Conservation (phyloP, 805 yeast genomes). For the Tetrapisispora phaffii region DNA sequence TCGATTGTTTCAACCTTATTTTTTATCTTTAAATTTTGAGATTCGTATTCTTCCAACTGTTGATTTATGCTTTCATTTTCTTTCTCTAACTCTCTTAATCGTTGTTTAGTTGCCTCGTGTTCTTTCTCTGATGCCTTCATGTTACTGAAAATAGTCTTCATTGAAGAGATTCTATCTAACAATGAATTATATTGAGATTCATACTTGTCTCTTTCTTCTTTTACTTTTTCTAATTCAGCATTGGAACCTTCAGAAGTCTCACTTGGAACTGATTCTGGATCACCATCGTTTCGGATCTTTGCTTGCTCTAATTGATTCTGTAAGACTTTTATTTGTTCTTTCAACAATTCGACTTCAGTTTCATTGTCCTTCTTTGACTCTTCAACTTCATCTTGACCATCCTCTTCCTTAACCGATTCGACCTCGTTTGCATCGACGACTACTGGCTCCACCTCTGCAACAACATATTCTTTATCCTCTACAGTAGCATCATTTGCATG, state of each 20-base stretch:
- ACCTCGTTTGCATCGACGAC: neutral
- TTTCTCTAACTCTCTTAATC: constrained; percentile 39
- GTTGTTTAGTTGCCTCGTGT: constrained; percentile 45
- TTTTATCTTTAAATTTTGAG: constrained; percentile 32
- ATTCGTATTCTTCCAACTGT: constrained; percentile 35
- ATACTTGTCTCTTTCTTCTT: constrained; percentile 46
- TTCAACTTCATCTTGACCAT: constrained; percentile 3
- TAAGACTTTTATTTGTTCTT: constrained; percentile 1
- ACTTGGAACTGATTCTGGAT: neutral
- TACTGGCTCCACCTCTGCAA: neutral
- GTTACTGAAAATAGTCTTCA: constrained; percentile 63
- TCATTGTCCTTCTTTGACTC: neutral
- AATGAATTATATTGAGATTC: constrained; percentile 53
- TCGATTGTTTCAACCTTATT: constrained; percentile 26
- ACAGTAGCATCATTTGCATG: neutral
- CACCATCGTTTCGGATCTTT: neutral
- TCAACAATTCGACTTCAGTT: neutral
- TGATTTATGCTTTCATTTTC: constrained; percentile 31
- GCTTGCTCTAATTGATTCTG: constrained; percentile 5
- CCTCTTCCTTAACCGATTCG: neutral
- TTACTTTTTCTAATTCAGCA: constrained; percentile 28
- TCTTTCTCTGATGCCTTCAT: constrained; percentile 64
- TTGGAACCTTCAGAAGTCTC: neutral
- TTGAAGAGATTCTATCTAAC: constrained; percentile 53
- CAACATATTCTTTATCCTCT: neutral